phyloP scores from a whole-genome alignment of 2,329 filamentous ascomycete genomes.

The Aspergillus neoniger region DNA sequence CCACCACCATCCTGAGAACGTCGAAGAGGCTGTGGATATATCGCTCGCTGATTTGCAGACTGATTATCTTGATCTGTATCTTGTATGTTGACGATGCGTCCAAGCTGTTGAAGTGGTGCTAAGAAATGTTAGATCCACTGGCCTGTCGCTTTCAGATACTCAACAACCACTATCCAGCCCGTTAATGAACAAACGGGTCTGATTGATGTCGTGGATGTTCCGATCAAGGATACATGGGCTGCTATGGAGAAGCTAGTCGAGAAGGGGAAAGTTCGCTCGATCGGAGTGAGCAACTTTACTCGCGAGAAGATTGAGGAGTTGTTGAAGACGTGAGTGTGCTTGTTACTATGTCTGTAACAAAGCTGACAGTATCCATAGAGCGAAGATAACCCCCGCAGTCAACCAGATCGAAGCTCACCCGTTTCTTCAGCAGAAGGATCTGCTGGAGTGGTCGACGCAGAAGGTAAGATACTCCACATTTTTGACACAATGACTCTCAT shows the following conservation, averaged over 20 bases:
- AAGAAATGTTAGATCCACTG: conserved; percentile 39
- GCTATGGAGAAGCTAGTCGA: conserved; percentile 59
- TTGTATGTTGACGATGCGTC: conserved; percentile 22
- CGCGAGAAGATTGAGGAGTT: conserved; percentile 44
- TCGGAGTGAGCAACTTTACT: conserved; percentile 73
- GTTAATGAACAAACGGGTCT: conserved; percentile 20
- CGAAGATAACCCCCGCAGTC: conserved; percentile 28
- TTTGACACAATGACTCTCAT: conserved; percentile 27
- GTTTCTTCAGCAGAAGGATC: conserved; percentile 32
- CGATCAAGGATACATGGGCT: background rate
- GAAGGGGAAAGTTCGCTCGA: conserved; percentile 62
- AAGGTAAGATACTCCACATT: conserved; percentile 10
- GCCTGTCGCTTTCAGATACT: conserved; percentile 32
- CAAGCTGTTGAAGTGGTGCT: background rate
- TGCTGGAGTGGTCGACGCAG: conserved; percentile 26
- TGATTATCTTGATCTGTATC: conserved; percentile 68
- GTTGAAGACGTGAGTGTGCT: conserved; percentile 25
- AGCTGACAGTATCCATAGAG: conserved; percentile 3
- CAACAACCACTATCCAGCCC: conserved; percentile 19
- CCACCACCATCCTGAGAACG: conserved; percentile 33
- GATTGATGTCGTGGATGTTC: background rate
- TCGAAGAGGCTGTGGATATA: conserved; percentile 51
- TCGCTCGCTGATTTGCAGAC: conserved; percentile 63
- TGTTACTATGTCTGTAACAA: background rate
- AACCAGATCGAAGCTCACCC: conserved; percentile 38